Evolutionary conservation across 495 filamentous ascomycete genomes (phyloP), one percentile per base, ranked within the genome.

Genomic region (Bacidia gigantensis): DNA sequence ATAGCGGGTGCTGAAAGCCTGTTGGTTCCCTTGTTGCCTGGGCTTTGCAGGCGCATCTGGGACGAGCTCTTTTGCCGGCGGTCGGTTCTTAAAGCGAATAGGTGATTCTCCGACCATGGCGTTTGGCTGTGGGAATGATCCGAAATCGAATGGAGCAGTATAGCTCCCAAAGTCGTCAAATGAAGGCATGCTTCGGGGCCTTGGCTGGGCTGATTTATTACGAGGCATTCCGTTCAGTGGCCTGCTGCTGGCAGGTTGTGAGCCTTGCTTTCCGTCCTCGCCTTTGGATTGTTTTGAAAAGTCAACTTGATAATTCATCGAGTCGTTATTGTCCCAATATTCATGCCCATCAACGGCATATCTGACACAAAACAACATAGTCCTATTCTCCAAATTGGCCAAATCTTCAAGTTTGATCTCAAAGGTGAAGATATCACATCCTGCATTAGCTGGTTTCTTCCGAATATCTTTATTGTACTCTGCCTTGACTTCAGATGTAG

Each of bases 311-410:
- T 88, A 97, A 65, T 98, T 95, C 63, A 78, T 75, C 11, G 70
- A 70, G 52, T 75, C 65, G 62, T 98, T 97, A 71, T 89, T 98
- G 69, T 98, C 93, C 92, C 92, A 98, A 62, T 80, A 83, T 57
- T 96, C 90, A 57, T 86, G 78, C 5, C 89, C 87, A 56, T 78
- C 80, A 40, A 93, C 87, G 41, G 66, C 81, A 67, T 97, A 98
- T 24, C 87, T 82, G 44, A 97, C 80, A 69, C 92, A 98, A 56
- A 95, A 82, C 61, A 86, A 87, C 59, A 97, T 70, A 1, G 86
- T 89, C 72, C 95, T 96, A 44, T 76, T 74, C 59, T 95, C 89
- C 26, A 98, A 72, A 61, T 87, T 90, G 18, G 87, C 82, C 58
- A 87, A 80, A 60, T 97, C 93, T 18, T 87, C 80, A 41, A 98